Conservation (phyloP, 2,329 filamentous ascomycete species). For the Cladosporium sp. region DNA sequence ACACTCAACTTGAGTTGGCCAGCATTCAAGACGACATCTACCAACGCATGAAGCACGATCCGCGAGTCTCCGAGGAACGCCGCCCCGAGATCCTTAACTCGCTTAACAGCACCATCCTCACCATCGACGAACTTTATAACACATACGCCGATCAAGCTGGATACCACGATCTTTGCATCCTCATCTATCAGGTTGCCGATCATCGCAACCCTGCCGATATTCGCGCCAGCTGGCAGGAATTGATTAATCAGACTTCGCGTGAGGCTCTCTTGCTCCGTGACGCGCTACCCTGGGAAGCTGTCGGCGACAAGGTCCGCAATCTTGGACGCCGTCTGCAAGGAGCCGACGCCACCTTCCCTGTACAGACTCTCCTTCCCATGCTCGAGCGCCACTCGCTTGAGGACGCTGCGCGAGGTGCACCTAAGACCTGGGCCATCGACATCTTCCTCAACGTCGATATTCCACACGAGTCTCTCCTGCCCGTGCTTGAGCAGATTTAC, state of each 20-base stretch:
- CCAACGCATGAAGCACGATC: constrained; percentile 72
- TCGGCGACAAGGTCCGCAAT: constrained; percentile 61
- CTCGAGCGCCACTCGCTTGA: constrained; percentile 56
- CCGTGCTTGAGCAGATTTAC: constrained; percentile 65
- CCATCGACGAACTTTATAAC: constrained; percentile 88
- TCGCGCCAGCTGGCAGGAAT: constrained; percentile 76
- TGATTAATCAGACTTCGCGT: constrained; percentile 67
- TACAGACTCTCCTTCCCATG: constrained; percentile 52
- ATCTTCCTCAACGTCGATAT: constrained; percentile 65
- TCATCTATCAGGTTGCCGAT: constrained; percentile 90
- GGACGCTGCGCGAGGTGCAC: constrained; percentile 51
- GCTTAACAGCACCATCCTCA: constrained; percentile 76
- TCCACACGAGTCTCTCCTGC: constrained; percentile 61
- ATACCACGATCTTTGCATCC: constrained; percentile 90
- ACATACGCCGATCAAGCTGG: constrained; percentile 84
- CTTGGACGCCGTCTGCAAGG: constrained; percentile 54
- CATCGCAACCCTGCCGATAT: constrained; percentile 87
- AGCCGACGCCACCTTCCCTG: constrained; percentile 36
- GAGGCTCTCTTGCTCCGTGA: constrained; percentile 47
- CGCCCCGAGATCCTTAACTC: constrained; percentile 61
- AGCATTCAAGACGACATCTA: constrained; percentile 93
- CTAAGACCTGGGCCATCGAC: constrained; percentile 62
- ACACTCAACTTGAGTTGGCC: constrained; percentile 84
- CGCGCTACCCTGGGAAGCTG: constrained; percentile 66
- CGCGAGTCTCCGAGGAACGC: constrained; percentile 64